Percentiles rank a stretch among this genome's conserved stretches.
These are phyloP conservation scores for Lactifluus subvellereus DNA, from an alignment of 768 basidiomycete genomes.

Conservation along the genomic window DNA sequence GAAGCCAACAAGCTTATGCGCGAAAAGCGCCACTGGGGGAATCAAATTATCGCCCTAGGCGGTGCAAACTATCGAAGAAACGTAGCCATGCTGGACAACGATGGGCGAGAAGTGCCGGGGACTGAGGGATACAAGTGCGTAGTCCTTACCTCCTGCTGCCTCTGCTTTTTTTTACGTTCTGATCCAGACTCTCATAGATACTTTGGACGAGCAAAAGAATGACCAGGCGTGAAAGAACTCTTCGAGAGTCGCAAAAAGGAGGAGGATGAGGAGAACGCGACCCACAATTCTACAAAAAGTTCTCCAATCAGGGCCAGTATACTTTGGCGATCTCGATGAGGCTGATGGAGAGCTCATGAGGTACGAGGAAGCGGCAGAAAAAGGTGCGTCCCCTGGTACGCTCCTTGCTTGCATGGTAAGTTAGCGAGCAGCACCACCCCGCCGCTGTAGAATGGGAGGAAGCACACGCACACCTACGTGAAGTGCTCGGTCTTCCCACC, in stretches of 20 bases:
- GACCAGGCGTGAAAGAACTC: slow-evolving; percentile 91
- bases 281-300: slow-evolving; percentile 75
- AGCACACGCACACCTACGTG: slow-evolving; percentile 9
- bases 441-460: slow-evolving; percentile 5
- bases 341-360: slow-evolving; percentile 56
- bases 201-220: slow-evolving; percentile 93
- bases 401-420: too few relatives aligned
- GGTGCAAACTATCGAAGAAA: slow-evolving; percentile 95
- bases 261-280: slow-evolving; percentile 82
- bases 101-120: slow-evolving; percentile 93
- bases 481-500: slow-evolving; percentile 22
- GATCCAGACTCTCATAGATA: slow-evolving; percentile 47
- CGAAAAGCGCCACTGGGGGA: slow-evolving; percentile 97
- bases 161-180: neutral
- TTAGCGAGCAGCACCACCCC: neutral
- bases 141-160: too few relatives aligned
- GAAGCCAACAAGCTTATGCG: slow-evolving; percentile 95
- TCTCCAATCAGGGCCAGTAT: slow-evolving; percentile 82
- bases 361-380: slow-evolving; percentile 67
- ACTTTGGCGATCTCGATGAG: slow-evolving; percentile 92
- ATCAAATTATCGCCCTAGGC: slow-evolving; percentile 92
- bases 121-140: slow-evolving; percentile 93
- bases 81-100: slow-evolving; percentile 89
- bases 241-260: slow-evolving; percentile 83
- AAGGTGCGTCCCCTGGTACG: slow-evolving; percentile 40